A percentile compares a stretch with the other conserved stretches of the same genome.
phyloP scores from a whole-genome alignment of 129 eudicot genomes.

The Ambrosia artemisiifolia region DNA sequence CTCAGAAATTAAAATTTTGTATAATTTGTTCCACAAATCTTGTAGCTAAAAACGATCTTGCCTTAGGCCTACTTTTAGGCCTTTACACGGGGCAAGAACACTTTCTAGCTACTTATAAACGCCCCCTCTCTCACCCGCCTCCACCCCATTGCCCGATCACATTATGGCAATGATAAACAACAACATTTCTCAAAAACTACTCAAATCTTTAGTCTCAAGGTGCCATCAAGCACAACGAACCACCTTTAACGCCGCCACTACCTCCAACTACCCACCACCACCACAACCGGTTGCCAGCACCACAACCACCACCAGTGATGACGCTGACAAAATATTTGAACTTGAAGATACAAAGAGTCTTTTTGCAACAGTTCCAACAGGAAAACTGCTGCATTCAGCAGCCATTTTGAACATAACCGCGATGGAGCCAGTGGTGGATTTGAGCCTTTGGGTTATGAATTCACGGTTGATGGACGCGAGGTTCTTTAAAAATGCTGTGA shows the following conservation, averaged over 20 bases:
- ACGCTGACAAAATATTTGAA: conserved; percentile 24
- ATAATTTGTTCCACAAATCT: conserved; percentile 6
- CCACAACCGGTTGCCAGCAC: not conserved
- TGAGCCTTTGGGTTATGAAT: conserved; percentile 63
- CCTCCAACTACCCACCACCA: not conserved
- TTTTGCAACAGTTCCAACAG: conserved; percentile 47
- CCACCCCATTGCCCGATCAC: not conserved
- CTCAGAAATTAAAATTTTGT: not conserved
- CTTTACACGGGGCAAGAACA: conserved; percentile 20
- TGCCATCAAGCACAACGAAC: conserved; percentile 23
- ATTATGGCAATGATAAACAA: conserved; percentile 30
- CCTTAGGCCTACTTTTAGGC: not conserved
- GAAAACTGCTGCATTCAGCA: conserved; percentile 46
- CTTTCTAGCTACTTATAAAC: conserved; percentile 17
- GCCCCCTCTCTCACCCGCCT: conserved; percentile 4
- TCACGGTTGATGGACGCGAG: conserved; percentile 50
- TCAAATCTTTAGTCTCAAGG: conserved; percentile 17
- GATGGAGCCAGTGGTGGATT: conserved; percentile 51
- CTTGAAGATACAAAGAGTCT: conserved; percentile 43
- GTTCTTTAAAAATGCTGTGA: conserved; percentile 19
- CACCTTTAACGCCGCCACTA: conserved; percentile 9
- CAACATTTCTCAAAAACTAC: conserved; percentile 9
- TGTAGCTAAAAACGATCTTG: conserved; percentile 27
- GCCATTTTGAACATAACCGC: conserved; percentile 45
- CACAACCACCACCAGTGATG: not conserved